Evolutionary conservation across 192 early-diverging fungal genomes (phyloP).

Genomic region (Backusella sp.): DNA sequence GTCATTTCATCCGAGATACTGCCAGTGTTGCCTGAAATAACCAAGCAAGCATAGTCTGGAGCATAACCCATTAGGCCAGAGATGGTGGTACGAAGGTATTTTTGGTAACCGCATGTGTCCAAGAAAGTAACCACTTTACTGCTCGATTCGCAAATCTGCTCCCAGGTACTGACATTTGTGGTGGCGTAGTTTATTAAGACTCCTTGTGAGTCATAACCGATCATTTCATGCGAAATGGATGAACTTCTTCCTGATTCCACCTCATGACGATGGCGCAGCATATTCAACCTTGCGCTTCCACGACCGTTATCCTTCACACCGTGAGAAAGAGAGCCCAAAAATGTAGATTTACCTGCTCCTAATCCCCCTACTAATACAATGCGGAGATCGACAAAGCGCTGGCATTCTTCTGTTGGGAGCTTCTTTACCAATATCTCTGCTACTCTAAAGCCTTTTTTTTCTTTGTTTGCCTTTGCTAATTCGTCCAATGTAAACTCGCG

Average conservation of each 20-base stretch:
- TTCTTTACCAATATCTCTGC: constrained; percentile 77
- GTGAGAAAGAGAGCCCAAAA: constrained; percentile 81
- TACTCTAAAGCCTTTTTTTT: constrained; percentile 46
- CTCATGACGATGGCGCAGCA: constrained; percentile 90
- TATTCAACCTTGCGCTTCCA: constrained; percentile 79
- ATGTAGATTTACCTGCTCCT: constrained; percentile 82
- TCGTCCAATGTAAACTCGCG: constrained; percentile 40
- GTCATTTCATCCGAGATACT: constrained; percentile 60
- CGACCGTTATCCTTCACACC: constrained; percentile 82
- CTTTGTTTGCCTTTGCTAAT: neutral
- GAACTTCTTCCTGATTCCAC: constrained; percentile 91
- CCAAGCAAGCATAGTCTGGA: constrained; percentile 87
- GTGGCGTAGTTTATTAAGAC: constrained; percentile 75
- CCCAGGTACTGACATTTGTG: constrained; percentile 63
- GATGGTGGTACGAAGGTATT: constrained; percentile 88
- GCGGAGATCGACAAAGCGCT: constrained; percentile 76
- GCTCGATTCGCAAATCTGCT: constrained; percentile 75
- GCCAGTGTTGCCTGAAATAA: constrained; percentile 69
- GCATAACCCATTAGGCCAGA: constrained; percentile 86
- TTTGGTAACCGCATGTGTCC: constrained; percentile 88
- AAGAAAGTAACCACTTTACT: constrained; percentile 82
- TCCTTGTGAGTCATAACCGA: constrained; percentile 78
- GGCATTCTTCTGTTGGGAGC: constrained; percentile 44
- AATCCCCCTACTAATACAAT: constrained; percentile 82
- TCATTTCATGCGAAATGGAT: constrained; percentile 81